A percentile compares a stretch with the other conserved stretches of the same genome.
Evolutionary conservation across 345 rosid species (phyloP).

Genomic region (Bretschneidera sinensis): DNA sequence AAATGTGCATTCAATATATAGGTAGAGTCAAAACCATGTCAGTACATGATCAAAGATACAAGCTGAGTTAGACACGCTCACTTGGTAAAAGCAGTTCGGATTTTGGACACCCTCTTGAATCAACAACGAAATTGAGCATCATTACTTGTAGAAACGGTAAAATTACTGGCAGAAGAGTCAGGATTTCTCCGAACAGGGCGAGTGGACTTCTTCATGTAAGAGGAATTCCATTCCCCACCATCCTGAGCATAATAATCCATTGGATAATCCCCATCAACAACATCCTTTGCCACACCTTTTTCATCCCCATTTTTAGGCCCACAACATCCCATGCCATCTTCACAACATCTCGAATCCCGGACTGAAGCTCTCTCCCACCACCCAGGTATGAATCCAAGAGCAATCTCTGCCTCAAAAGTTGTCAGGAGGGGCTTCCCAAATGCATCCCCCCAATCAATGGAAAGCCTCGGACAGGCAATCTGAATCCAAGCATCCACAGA

Average conservation of each 20-base stretch:
- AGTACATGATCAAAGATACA: background rate
- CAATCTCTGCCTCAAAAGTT: constrained; percentile 88
- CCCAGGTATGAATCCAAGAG: constrained; percentile 59
- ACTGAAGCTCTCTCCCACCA: constrained; percentile 68
- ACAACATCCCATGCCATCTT: constrained; percentile 23
- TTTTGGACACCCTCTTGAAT: background rate
- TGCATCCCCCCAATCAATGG: constrained; percentile 97
- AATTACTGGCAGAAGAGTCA: constrained; percentile 12
- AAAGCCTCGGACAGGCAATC: constrained; percentile 88
- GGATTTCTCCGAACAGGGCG: constrained; percentile 36
- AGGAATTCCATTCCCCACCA: constrained; percentile 95
- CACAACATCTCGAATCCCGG: constrained; percentile 17
- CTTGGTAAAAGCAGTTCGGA: background rate
- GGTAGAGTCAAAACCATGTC: too few relatives aligned
- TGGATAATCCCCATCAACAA: constrained; percentile 58
- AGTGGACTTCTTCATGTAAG: constrained; percentile 59
- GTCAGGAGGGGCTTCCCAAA: constrained; percentile 77
- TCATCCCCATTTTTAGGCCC: constrained; percentile 26
- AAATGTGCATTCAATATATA: background rate
- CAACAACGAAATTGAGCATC: background rate
- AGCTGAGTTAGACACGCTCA: constrained; percentile 9
- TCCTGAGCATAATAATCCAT: constrained; percentile 97
- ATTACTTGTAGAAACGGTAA: background rate
- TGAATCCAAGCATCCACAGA: constrained; percentile 93
- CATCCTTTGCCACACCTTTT: constrained; percentile 18